phyloP scores from a whole-genome alignment of 1,284 basidiomycete species.

The Macrocybe sp. region DNA sequence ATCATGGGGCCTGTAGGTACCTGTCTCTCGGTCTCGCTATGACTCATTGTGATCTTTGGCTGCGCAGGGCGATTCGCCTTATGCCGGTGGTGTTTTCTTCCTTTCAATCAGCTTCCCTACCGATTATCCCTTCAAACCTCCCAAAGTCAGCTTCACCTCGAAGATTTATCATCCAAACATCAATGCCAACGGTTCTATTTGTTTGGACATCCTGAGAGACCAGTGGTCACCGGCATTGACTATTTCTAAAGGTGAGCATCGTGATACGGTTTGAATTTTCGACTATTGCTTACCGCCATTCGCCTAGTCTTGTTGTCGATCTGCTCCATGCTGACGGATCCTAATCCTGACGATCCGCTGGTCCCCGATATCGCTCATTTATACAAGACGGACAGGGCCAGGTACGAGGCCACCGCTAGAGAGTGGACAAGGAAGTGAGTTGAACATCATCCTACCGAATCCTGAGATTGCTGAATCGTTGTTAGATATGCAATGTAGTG shows the following conservation, averaged over 20 bases:
- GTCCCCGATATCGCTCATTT: slow-evolving; percentile 82
- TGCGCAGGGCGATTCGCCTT: slow-evolving; percentile 84
- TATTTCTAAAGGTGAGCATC: slow-evolving; percentile 84
- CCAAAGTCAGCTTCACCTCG: slow-evolving; percentile 98
- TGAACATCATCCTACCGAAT: background rate
- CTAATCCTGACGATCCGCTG: slow-evolving; percentile 91
- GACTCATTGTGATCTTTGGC: slow-evolving; percentile 13
- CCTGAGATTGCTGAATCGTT: slow-evolving; percentile 7
- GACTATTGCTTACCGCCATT: slow-evolving; percentile 2
- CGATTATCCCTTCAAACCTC: slow-evolving; percentile 99
- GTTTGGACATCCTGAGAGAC: slow-evolving; percentile 95
- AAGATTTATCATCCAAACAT: slow-evolving; percentile 98
- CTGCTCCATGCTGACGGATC: slow-evolving; percentile 96
- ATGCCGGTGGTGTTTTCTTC: slow-evolving; percentile 96
- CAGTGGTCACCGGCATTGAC: slow-evolving; percentile 99
- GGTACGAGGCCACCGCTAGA: slow-evolving; percentile 92
- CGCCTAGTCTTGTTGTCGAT: slow-evolving; percentile 83
- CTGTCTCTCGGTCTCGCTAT: slow-evolving; percentile 14
- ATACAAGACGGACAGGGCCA: slow-evolving; percentile 93
- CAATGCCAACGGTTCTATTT: slow-evolving; percentile 98
- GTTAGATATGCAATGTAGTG: slow-evolving; percentile 36
- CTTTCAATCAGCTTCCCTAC: slow-evolving; percentile 89
- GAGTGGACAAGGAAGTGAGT: slow-evolving; percentile 98
- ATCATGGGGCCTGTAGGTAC: slow-evolving; percentile 92
- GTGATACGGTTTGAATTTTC: background rate